These are phyloP conservation scores for Paecilomyces formosus DNA, from an alignment of 2,329 filamentous ascomycete genomes.

Conservation along the genomic window DNA sequence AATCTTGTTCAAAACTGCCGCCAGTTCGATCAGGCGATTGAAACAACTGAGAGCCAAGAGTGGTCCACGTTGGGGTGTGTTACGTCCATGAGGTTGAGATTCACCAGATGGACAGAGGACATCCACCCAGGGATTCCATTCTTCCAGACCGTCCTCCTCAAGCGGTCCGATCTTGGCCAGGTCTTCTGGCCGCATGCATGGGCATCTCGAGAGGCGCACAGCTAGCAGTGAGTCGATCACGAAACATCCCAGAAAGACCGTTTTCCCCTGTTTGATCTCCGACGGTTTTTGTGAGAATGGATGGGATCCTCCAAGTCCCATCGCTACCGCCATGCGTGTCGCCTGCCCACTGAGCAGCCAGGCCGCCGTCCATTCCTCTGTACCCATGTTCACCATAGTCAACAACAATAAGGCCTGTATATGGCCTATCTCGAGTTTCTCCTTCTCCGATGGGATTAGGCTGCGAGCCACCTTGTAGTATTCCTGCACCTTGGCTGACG, in stretches of 20 bases:
- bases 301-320: constrained; percentile 22
- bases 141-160: constrained; percentile 61
- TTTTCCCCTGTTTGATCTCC: constrained; percentile 29
- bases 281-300: constrained; percentile 21
- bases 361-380: constrained; percentile 40
- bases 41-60: constrained; percentile 46
- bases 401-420: constrained; percentile 39
- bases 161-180: constrained; percentile 43
- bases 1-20: constrained; percentile 28
- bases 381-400: constrained; percentile 43
- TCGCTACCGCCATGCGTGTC: constrained; percentile 38
- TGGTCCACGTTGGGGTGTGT: constrained; percentile 28
- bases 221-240: constrained; percentile 48
- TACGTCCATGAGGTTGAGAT: constrained; percentile 11
- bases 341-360: constrained; percentile 50
- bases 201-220: constrained; percentile 36
- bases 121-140: constrained; percentile 66
- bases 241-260: constrained; percentile 46
- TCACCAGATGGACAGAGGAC: constrained; percentile 29
- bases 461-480: constrained; percentile 28
- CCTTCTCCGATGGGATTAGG: constrained; percentile 33
- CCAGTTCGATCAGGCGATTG: constrained; percentile 41
- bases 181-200: constrained; percentile 41
- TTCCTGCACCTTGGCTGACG: constrained; percentile 21
- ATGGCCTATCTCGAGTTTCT: constrained; percentile 33